Percentiles rank a stretch among this genome's conserved stretches.
Conservation (phyloP, 371 early-diverging fungal species). For the Apophysomyces variabilis region DNA sequence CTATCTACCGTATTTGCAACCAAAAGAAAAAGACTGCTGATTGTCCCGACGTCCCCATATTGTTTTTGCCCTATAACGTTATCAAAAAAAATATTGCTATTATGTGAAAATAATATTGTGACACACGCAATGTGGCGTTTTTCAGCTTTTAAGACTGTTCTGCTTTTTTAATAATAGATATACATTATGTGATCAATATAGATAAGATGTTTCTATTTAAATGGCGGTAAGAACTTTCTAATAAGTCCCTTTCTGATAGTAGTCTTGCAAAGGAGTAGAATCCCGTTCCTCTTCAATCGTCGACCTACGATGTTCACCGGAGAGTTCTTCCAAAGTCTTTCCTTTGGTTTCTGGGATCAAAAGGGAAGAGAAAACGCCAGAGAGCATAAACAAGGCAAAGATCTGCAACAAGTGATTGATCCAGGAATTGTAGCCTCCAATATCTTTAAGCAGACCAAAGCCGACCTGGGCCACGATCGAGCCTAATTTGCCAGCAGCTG, state of each 20-base stretch:
- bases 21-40: too few species aligned
- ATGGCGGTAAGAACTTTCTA: background rate
- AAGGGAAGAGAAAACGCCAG: slow-evolving; percentile 67
- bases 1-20: too few species aligned
- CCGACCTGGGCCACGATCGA: slow-evolving; percentile 82
- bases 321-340: slow-evolving; percentile 47
- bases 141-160: too few species aligned
- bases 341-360: slow-evolving; percentile 55
- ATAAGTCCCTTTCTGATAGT: slow-evolving; percentile 1
- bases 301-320: slow-evolving; percentile 26
- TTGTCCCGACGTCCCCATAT: too few species aligned
- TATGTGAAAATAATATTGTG: too few species aligned
- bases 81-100: too few species aligned
- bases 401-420: slow-evolving; percentile 73
- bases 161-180: too few species aligned
- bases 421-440: slow-evolving; percentile 67
- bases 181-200: too few species aligned
- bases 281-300: background rate
- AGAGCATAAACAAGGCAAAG: slow-evolving; percentile 79
- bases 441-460: slow-evolving; percentile 73
- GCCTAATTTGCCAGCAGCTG: slow-evolving; percentile 86
- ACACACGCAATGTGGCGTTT: too few species aligned
- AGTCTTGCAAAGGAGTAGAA: background rate
- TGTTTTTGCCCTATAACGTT: too few species aligned
- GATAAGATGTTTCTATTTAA: too few species aligned